Percentiles rank a stretch among this genome's conserved stretches.
Evolutionary conservation across 2,329 filamentous ascomycete species (phyloP).

Genomic region (Neurospora crassa): DNA sequence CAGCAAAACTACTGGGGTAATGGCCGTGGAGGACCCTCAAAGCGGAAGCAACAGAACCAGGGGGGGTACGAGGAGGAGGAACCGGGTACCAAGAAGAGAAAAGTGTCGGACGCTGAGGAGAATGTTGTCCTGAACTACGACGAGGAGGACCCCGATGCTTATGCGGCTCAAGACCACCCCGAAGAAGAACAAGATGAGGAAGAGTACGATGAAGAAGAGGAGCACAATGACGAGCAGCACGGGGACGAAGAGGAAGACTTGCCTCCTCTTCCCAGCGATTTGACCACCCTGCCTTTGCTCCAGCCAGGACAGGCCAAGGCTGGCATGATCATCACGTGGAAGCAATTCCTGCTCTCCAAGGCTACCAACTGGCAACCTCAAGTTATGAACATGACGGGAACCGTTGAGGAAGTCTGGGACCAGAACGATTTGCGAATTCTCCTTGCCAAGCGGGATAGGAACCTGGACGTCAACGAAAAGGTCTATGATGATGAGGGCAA

Average conservation of each 20-base stretch:
- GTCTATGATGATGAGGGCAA: slow-evolving; percentile 56
- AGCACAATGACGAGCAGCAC: slow-evolving; percentile 18
- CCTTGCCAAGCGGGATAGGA: slow-evolving; percentile 60
- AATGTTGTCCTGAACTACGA: slow-evolving; percentile 18
- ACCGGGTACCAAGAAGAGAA: slow-evolving; percentile 36
- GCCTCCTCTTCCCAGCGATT: slow-evolving; percentile 49
- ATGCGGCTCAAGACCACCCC: slow-evolving; percentile 13
- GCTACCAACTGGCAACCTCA: slow-evolving; percentile 58
- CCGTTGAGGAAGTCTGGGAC: slow-evolving; percentile 47
- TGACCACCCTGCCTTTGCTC: slow-evolving; percentile 42
- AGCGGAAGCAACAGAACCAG: slow-evolving; percentile 35
- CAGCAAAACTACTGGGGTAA: slow-evolving; percentile 41
- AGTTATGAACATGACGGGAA: slow-evolving; percentile 54
- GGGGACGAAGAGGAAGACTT: slow-evolving; percentile 43
- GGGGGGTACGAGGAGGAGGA: slow-evolving; percentile 31
- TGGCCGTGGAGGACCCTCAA: slow-evolving; percentile 36
- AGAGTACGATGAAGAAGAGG: slow-evolving; percentile 1
- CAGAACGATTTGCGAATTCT: slow-evolving; percentile 46
- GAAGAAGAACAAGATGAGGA: slow-evolving; percentile 31
- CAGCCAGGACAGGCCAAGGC: slow-evolving; percentile 35
- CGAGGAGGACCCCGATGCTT: neutral
- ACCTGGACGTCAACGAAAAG: slow-evolving; percentile 45
- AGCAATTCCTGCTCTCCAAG: slow-evolving; percentile 50
- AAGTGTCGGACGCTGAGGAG: slow-evolving; percentile 32
- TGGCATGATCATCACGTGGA: slow-evolving; percentile 62